Base-by-base conservation (phyloP, 495 filamentous ascomycete species). In the Penicillium ucsense region DNA sequence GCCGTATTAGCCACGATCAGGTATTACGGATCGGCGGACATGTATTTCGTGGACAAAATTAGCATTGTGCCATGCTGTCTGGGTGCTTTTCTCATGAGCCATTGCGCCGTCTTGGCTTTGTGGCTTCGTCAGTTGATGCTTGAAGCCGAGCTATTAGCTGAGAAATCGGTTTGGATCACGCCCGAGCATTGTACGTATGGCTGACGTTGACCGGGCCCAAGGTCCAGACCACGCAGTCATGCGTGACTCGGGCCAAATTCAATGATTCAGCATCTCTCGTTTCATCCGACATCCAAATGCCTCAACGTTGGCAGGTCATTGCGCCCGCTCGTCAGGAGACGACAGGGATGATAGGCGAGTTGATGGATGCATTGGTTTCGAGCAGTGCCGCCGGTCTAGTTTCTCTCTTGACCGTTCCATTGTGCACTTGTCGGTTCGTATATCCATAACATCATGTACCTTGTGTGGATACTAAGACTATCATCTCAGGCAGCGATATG, bases 291-390 rank as follows among this genome's bases (percentile, higher is more conserved):
- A 40, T 20, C 20, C 20, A 20, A 20, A 20, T 20, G 20, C 20
- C 20, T 20, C 20, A 20, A 20, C 20, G 1, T 32, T 56, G 54
- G 54, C 46, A 47, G 11, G 41, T 53, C 10, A 50, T 56, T 45
- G 50, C 50, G 3, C 54, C 47, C 6, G 47, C 29, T 12, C 50
- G 54, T 47, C 50, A 49, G 35, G 50, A 53, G 30, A 42, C 35
- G 7, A 53, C 50, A 3, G 54, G 43, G 4, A 33, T 33, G 36
- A 11, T 56, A 4, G 50, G 47, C 30, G 32, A 49, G 8, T 33
- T 53, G 1, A 11, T 41, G 27, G 43, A 56, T 8, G 50, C 38
- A 4, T 28, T 56, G 20, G 11, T 53, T 31, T 41, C 42, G 8
- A 33, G 43, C 8, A 48, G 43, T 11, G 54, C 54, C 4, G 31